Evolutionary conservation across 805 yeast species (phyloP), one percentile per base, ranked within the genome.

Genomic region (Candida peoriensis): DNA sequence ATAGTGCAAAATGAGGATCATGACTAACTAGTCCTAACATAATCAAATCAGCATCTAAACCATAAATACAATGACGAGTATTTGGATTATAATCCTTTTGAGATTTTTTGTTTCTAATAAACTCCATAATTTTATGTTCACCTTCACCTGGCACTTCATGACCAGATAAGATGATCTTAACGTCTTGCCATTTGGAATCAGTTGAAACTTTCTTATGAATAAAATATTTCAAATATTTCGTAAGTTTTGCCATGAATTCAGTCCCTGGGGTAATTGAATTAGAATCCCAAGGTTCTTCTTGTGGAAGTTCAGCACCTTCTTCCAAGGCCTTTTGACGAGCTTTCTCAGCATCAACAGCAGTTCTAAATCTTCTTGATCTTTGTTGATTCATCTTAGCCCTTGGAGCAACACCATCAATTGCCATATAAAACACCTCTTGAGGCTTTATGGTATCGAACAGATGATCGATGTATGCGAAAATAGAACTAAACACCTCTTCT

Each of bases 101-200:
- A 26, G 82, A 74, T 47, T 97, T 71, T 57, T 89, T 97, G 27
- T 85, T 75, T 52, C 99, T 76, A 38, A 93, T 83, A 56, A 89
- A 93, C 51, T 83, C 88, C 98, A 93, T 93, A 49, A 93, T 81
- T 59, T 93, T 93, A 65, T 93, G 99, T 60, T 93, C 99, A 56
- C 99, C 99, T 70, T 93, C 99, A 43, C 99, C 99, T 2, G 99
- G 98, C 11, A 90, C 97, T 0, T 95, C 80, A 20, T 96, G 95
- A 57, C 90, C 99, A 52, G 95, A 82, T 30, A 93, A 81, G 17
- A 93, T 83, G 6, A 93, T 88, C 59, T 93, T 93, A 31, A 90
- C 63, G 39, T 81, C 72, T 29, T 79, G 79, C 98, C 98, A 93
- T 22, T 94, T 96, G 2, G 96, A 95, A 54, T 93, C 98, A 8